A percentile compares a stretch with the other conserved stretches of the same genome.
Conservation (phyloP, 352 stramenopile genomes). For the Plasmopara halstedii region DNA sequence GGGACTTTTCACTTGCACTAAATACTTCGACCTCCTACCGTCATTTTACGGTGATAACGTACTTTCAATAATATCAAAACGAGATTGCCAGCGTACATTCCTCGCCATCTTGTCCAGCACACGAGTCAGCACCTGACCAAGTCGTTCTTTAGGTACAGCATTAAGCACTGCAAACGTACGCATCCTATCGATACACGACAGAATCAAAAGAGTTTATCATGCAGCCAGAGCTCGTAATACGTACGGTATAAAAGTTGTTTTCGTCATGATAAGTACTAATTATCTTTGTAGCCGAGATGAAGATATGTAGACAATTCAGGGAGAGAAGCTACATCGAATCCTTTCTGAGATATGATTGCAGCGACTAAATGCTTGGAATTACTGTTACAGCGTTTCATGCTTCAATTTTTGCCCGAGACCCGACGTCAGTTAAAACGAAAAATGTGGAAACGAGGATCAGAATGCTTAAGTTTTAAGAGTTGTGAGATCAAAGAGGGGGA, state of each 20-base stretch:
- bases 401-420: too few relatives aligned
- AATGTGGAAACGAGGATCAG: too few relatives aligned
- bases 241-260: slow-evolving; percentile 9
- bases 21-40: slow-evolving; percentile 30
- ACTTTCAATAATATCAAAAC: neutral
- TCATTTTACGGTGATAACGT: neutral
- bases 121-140: slow-evolving; percentile 42
- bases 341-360: slow-evolving; percentile 71
- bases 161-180: slow-evolving; percentile 29
- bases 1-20: slow-evolving; percentile 31
- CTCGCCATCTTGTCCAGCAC: slow-evolving; percentile 45
- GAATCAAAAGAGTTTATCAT: neutral
- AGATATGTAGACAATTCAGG: too few relatives aligned
- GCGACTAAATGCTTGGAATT: slow-evolving; percentile 14
- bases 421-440: too few relatives aligned
- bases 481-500: too few relatives aligned
- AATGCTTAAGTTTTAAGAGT: too few relatives aligned
- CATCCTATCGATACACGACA: slow-evolving; percentile 3
- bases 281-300: neutral
- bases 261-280: neutral
- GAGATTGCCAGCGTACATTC: slow-evolving; percentile 18
- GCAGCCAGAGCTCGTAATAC: slow-evolving; percentile 1
- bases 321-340: slow-evolving; percentile 53
- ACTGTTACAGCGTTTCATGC: too few relatives aligned
- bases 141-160: slow-evolving; percentile 32